Conservation (phyloP, 768 basidiomycete genomes). For the Rickenella mellea region DNA sequence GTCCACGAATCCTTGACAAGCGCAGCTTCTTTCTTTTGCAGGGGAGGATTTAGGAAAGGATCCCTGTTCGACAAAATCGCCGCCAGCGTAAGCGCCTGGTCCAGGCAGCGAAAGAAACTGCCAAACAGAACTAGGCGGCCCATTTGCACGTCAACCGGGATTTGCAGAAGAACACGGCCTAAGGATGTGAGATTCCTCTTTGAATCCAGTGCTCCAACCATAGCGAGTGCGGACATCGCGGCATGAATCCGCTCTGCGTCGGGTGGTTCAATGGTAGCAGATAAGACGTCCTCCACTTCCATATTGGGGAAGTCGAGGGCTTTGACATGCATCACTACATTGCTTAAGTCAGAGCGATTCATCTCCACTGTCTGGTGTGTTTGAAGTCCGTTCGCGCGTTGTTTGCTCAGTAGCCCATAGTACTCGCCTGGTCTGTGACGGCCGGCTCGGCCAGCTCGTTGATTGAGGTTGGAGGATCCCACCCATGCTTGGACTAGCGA, state of each 20-base stretch:
- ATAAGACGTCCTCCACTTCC: constrained; percentile 80
- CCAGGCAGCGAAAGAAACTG: constrained; percentile 86
- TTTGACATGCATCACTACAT: constrained; percentile 95
- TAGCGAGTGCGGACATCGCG: constrained; percentile 70
- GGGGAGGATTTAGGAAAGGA: constrained; percentile 80
- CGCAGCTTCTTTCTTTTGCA: constrained; percentile 61
- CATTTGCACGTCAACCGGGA: constrained; percentile 86
- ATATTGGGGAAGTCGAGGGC: constrained; percentile 83
- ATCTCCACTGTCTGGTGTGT: constrained; percentile 91
- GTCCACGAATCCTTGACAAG: constrained; percentile 72
- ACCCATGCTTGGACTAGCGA: constrained; percentile 88
- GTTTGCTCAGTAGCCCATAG: constrained; percentile 68
- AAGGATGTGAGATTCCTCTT: constrained; percentile 75
- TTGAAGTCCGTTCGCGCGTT: constrained; percentile 49
- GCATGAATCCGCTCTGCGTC: constrained; percentile 61
- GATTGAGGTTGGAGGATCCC: constrained; percentile 81
- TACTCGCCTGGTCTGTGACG: constrained; percentile 88
- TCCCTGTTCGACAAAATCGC: constrained; percentile 85
- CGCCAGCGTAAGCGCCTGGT: constrained; percentile 82
- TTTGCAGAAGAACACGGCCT: constrained; percentile 77
- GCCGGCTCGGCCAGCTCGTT: constrained; percentile 87
- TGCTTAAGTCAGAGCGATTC: constrained; percentile 82
- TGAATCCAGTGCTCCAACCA: constrained; percentile 80
- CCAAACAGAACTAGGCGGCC: constrained; percentile 86
- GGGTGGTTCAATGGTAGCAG: constrained; percentile 84